phyloP scores from a whole-genome alignment of 1,139 yeast species.

The Hemisphaericaspora lyxosophila region DNA sequence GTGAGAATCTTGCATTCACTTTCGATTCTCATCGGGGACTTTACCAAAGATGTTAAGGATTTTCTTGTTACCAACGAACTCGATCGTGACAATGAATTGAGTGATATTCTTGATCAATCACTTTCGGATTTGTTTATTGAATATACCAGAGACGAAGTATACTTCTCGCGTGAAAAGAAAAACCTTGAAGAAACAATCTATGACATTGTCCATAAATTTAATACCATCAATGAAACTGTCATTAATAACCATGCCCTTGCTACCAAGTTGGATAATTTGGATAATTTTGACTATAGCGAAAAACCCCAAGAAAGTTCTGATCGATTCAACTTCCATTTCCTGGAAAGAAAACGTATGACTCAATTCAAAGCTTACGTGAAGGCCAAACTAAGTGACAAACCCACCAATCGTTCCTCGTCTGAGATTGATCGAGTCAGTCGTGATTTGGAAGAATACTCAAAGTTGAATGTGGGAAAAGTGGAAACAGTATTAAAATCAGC shows the following conservation, averaged over 20 bases:
- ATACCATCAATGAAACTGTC: slow-evolving; percentile 50
- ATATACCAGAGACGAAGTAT: slow-evolving; percentile 64
- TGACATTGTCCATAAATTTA: slow-evolving; percentile 50
- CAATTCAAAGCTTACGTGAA: slow-evolving; percentile 42
- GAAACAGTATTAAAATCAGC: slow-evolving; percentile 68
- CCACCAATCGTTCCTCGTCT: slow-evolving; percentile 19
- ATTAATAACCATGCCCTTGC: slow-evolving; percentile 48
- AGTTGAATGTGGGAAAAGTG: slow-evolving; percentile 47
- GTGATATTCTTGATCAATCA: slow-evolving; percentile 66
- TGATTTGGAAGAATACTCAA: slow-evolving; percentile 28
- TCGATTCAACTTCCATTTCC: slow-evolving; percentile 33
- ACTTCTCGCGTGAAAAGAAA: slow-evolving; percentile 72
- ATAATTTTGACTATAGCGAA: slow-evolving; percentile 25
- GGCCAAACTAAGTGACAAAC: slow-evolving; percentile 29
- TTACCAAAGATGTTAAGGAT: slow-evolving; percentile 66
- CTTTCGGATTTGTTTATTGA: slow-evolving; percentile 72
- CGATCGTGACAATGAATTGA: slow-evolving; percentile 46
- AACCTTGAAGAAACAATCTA: slow-evolving; percentile 64
- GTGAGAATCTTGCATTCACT: slow-evolving; percentile 72
- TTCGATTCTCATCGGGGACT: slow-evolving; percentile 58
- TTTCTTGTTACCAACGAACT: slow-evolving; percentile 49
- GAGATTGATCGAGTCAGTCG: slow-evolving; percentile 20
- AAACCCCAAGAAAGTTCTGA: slow-evolving; percentile 21
- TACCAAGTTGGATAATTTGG: slow-evolving; percentile 40
- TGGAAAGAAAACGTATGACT: slow-evolving; percentile 41